phyloP scores from a whole-genome alignment of 2,329 filamentous ascomycete genomes.

The Xylariaceae sp. region DNA sequence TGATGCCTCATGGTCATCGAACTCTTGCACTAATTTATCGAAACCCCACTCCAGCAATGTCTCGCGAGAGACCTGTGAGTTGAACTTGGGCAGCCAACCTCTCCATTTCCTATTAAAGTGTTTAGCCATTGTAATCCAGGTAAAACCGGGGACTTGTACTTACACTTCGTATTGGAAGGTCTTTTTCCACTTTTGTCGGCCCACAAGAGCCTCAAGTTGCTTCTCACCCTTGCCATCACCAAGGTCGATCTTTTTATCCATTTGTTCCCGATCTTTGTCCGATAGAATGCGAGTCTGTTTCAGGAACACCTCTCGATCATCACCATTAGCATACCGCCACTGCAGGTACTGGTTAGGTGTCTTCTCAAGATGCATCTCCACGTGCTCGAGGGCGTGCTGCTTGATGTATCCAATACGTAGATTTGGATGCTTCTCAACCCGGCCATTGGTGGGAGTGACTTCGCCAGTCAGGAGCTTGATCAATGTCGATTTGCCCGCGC shows the following conservation, averaged over 20 bases:
- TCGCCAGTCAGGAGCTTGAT: constrained; percentile 98
- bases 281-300: constrained; percentile 95
- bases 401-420: constrained; percentile 99
- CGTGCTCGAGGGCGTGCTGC: constrained; percentile 98
- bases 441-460: constrained; percentile 79
- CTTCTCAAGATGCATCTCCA: constrained; percentile 99
- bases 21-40: constrained; percentile 93
- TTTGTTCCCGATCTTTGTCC: constrained; percentile 82
- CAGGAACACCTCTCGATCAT: constrained; percentile 95
- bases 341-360: constrained; percentile 98
- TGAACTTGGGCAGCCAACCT: constrained; percentile 86
- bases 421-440: constrained; percentile 98
- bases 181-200: constrained; percentile 99
- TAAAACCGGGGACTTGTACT: constrained; percentile 41
- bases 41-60: constrained; percentile 87
- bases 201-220: constrained; percentile 87
- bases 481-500: constrained; percentile 96
- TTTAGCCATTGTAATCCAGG: constrained; percentile 37
- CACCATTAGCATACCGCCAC: constrained; percentile 97
- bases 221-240: constrained; percentile 79
- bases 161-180: constrained; percentile 96
- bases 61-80: constrained; percentile 91
- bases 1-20: constrained; percentile 98
- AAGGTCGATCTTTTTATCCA: constrained; percentile 88
- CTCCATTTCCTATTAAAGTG: constrained; percentile 78